Evolutionary conservation across 805 yeast genomes (phyloP).

Genomic region (Saccharomycopsis fibuligera): DNA sequence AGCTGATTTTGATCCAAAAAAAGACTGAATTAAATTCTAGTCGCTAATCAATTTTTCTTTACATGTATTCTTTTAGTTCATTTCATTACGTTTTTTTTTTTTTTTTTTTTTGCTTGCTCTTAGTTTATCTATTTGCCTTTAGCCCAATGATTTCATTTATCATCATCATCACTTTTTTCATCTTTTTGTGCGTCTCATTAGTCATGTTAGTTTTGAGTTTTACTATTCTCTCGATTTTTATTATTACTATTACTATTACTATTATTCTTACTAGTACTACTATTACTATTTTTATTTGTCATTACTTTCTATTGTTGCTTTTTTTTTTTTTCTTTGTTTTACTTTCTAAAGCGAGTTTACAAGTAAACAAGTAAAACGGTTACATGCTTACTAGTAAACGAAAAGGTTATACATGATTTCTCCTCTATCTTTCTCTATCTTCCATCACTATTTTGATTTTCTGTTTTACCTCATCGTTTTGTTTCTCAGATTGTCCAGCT

Average conservation of each 20-base stretch:
- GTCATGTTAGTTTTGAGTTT: not conserved
- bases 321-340: too few relatives aligned
- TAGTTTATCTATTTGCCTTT: not conserved
- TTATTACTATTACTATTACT: not conserved
- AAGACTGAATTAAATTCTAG: not conserved
- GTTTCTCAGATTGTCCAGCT: too few relatives aligned
- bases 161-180: too few relatives aligned
- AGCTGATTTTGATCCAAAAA: slow-evolving; percentile 5
- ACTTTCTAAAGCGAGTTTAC: too few relatives aligned
- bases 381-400: too few relatives aligned
- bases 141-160: not conserved
- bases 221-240: not conserved
- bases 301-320: not conserved
- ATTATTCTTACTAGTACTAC: not conserved
- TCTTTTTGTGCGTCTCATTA: not conserved
- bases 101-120: not conserved
- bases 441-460: too few relatives aligned
- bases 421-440: too few relatives aligned
- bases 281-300: too few relatives aligned
- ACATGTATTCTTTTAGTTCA: not conserved
- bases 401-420: too few relatives aligned
- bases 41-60: not conserved
- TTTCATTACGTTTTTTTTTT: not conserved
- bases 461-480: too few relatives aligned
- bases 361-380: too few relatives aligned